A percentile compares a stretch with the other conserved stretches of the same genome.
These are phyloP conservation scores for Tuber umbilicatum DNA, from an alignment of 495 filamentous ascomycete species.

Conservation along the genomic window DNA sequence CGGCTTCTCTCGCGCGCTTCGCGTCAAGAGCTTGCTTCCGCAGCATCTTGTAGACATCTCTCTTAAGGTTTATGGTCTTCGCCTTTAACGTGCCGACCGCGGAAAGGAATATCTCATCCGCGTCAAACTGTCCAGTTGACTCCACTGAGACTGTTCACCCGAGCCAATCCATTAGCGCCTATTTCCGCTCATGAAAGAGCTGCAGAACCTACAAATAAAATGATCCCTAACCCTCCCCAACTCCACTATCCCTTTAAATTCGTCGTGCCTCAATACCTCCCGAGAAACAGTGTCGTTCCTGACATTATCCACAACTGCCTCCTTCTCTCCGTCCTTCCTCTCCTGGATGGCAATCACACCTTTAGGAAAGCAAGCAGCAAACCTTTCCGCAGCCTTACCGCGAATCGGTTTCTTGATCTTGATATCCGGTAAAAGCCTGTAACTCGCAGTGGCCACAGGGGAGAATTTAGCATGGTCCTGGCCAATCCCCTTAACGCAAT, in stretches of 20 bases:
- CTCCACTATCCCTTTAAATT: constrained; percentile 92
- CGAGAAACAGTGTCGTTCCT: constrained; percentile 86
- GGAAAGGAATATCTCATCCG: constrained; percentile 84
- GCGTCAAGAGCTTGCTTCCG: constrained; percentile 35
- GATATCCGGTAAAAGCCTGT: constrained; percentile 83
- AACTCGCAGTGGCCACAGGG: constrained; percentile 88
- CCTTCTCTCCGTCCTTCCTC: constrained; percentile 61
- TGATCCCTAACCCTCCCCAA: constrained; percentile 84
- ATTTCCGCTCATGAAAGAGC: not conserved
- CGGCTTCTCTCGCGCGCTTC: constrained; percentile 17
- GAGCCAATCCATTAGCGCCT: not conserved
- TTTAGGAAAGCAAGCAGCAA: constrained; percentile 77
- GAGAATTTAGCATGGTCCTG: constrained; percentile 97
- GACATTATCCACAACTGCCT: constrained; percentile 79
- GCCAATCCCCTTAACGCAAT: constrained; percentile 88
- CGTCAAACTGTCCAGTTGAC: constrained; percentile 87
- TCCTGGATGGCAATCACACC: constrained; percentile 76
- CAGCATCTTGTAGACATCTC: constrained; percentile 48
- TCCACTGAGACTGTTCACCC: constrained; percentile 60
- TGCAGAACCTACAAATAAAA: constrained; percentile 62
- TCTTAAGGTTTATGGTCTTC: constrained; percentile 63
- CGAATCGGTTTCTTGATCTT: constrained; percentile 73
- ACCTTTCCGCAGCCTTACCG: constrained; percentile 79
- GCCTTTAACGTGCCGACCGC: constrained; percentile 73
- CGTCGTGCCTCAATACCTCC: constrained; percentile 82